phyloP scores from a whole-genome alignment of 371 early-diverging fungal species.

The Lichtheimia corymbifera region DNA sequence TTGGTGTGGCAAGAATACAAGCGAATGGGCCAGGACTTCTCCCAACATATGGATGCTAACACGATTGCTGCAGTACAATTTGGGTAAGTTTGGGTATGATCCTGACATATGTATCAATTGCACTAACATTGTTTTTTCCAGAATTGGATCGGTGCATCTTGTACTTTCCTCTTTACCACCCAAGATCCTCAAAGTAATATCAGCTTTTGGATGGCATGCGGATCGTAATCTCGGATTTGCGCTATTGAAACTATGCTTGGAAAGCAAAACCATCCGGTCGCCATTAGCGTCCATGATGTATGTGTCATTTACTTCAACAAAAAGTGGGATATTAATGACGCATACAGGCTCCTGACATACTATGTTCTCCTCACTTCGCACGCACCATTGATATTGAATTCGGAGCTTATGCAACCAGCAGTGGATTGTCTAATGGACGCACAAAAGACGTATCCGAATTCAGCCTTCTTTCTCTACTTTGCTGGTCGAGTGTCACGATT shows the following conservation, averaged over 20 bases:
- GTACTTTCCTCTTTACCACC: constrained; percentile 58
- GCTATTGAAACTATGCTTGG: constrained; percentile 52
- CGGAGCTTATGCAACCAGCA: constrained; percentile 37
- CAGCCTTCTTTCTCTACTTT: constrained; percentile 60
- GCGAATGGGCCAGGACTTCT: constrained; percentile 45
- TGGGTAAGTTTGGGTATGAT: constrained; percentile 24
- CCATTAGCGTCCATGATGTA: constrained; percentile 62
- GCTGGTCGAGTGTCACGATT: constrained; percentile 54
- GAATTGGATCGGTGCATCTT: constrained; percentile 63
- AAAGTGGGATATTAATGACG: not conserved
- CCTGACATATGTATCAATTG: not conserved
- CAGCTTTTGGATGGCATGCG: constrained; percentile 60
- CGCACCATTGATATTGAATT: constrained; percentile 25
- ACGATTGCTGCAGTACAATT: constrained; percentile 50
- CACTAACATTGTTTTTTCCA: constrained; percentile 13
- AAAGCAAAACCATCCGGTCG: constrained; percentile 56
- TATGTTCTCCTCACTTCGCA: constrained; percentile 26
- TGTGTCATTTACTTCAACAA: not conserved
- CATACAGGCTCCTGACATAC: constrained; percentile 26
- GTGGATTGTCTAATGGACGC: constrained; percentile 53
- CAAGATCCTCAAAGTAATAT: constrained; percentile 58
- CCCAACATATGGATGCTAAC: constrained; percentile 40
- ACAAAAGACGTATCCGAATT: constrained; percentile 48
- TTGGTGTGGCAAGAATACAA: constrained; percentile 54
- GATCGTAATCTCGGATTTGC: constrained; percentile 65